phyloP scores from a whole-genome alignment of 1,139 yeast species.

The Arxiozyma slooffiae region DNA sequence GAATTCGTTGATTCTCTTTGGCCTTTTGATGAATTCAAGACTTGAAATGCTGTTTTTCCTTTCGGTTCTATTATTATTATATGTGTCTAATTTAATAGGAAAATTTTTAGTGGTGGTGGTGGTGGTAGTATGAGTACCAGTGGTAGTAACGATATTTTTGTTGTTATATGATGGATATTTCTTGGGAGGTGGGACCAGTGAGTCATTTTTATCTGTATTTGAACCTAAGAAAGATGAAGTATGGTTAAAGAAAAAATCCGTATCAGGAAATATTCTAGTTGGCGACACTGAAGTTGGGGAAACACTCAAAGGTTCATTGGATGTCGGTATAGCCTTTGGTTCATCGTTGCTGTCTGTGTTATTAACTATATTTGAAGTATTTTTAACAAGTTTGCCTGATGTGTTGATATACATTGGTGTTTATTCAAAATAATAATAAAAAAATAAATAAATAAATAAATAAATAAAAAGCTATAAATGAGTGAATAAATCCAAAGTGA shows the following conservation, averaged over 20 bases:
- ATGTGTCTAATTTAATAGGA: background rate
- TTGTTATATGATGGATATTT: background rate
- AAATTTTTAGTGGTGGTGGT: too few species aligned
- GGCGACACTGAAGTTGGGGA: background rate
- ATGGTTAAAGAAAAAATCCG: background rate
- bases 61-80: background rate
- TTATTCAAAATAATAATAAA: background rate
- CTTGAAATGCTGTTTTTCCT: background rate
- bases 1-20: background rate
- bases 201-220: background rate
- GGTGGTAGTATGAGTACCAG: background rate
- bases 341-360: background rate
- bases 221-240: background rate
- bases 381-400: background rate
- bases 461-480: background rate
- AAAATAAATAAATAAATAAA: background rate
- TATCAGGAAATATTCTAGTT: background rate
- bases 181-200: background rate
- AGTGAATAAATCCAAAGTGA: too few species aligned
- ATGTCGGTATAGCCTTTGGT: background rate
- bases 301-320: background rate
- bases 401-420: constrained; percentile 4
- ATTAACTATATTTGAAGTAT: background rate
- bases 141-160: too few species aligned
- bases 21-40: background rate